Conservation (phyloP, 2,329 filamentous ascomycete genomes). For the Aspergillus sp. region DNA sequence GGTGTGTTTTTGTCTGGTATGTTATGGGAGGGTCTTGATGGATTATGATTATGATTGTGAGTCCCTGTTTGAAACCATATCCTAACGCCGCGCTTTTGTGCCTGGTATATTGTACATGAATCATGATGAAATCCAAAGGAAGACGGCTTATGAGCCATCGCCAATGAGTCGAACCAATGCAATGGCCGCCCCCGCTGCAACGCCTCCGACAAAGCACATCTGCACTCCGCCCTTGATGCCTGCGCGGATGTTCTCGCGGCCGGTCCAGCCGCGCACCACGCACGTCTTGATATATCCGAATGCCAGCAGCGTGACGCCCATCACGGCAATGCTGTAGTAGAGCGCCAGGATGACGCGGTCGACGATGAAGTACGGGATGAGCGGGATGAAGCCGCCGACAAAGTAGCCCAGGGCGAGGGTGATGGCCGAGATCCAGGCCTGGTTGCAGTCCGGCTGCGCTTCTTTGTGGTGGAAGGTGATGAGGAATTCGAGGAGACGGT, state of each 20-base stretch:
- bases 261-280: constrained; percentile 45
- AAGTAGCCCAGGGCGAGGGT: constrained; percentile 70
- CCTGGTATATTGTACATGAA: constrained; percentile 5
- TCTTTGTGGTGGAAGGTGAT: constrained; percentile 49
- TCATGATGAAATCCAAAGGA: neutral
- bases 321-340: constrained; percentile 43
- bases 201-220: constrained; percentile 62
- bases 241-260: constrained; percentile 47
- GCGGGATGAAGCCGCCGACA: constrained; percentile 66
- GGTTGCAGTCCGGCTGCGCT: constrained; percentile 42
- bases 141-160: constrained; percentile 8
- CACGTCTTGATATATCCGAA: constrained; percentile 47
- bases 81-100: constrained; percentile 5
- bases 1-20: too few relatives aligned
- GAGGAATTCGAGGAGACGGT: constrained; percentile 46
- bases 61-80: constrained; percentile 5
- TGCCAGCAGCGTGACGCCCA: constrained; percentile 39
- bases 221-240: constrained; percentile 61
- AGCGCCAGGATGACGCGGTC: constrained; percentile 49
- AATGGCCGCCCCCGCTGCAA: constrained; percentile 66
- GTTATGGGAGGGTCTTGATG: neutral
- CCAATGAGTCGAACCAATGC: constrained; percentile 58
- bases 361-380: constrained; percentile 66
- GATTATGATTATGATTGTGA: neutral
- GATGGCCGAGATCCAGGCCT: constrained; percentile 54